Conservation (phyloP, 2,329 filamentous ascomycete species). For the Penicillium sp. region DNA sequence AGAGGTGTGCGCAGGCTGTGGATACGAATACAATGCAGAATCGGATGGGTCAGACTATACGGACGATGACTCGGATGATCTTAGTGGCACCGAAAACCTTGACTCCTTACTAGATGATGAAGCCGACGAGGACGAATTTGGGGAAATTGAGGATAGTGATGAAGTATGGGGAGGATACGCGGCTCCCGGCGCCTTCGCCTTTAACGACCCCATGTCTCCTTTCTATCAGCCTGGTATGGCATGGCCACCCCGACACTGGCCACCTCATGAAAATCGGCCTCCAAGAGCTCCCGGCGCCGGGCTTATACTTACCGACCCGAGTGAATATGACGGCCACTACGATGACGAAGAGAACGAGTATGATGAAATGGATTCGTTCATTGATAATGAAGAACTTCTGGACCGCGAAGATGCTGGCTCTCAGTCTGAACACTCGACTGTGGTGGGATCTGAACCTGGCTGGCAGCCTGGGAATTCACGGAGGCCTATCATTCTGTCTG, state of each 20-base stretch:
- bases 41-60: slow-evolving; percentile 48
- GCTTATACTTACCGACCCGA: not conserved
- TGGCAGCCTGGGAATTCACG: slow-evolving; percentile 4
- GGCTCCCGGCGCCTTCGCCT: slow-evolving; percentile 8
- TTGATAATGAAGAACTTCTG: slow-evolving; percentile 34
- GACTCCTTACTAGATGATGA: slow-evolving; percentile 27
- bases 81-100: slow-evolving; percentile 49
- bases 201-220: slow-evolving; percentile 1
- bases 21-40: slow-evolving; percentile 52
- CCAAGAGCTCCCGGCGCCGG: not conserved
- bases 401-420: slow-evolving; percentile 19
- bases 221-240: not conserved
- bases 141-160: slow-evolving; percentile 27
- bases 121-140: slow-evolving; percentile 35
- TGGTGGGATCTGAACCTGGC: slow-evolving; percentile 30
- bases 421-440: slow-evolving; percentile 38
- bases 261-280: not conserved
- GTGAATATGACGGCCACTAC: slow-evolving; percentile 9
- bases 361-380: slow-evolving; percentile 42
- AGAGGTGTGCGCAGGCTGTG: slow-evolving; percentile 57
- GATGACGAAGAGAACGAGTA: slow-evolving; percentile 36
- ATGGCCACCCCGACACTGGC: not conserved
- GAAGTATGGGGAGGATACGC: slow-evolving; percentile 16
- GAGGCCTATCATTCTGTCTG: not conserved
- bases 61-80: slow-evolving; percentile 36